Percentiles rank a stretch among this genome's conserved stretches.
phyloP scores from a whole-genome alignment of 129 eudicot genomes.

The Centrapalus pauciflorus region DNA sequence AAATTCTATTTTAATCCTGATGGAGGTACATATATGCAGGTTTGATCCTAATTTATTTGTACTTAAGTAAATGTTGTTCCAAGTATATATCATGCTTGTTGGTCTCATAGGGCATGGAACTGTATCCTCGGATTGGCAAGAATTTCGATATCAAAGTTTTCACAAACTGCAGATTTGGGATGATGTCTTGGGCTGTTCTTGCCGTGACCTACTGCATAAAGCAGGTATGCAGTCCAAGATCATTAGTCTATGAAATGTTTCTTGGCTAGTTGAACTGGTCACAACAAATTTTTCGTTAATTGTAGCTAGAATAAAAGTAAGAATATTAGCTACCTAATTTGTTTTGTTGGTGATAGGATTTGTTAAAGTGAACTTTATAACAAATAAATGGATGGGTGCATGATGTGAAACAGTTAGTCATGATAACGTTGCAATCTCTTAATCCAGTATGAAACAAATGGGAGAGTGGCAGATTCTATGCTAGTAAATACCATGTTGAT shows the following conservation, averaged over 20 bases:
- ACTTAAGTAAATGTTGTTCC: background rate
- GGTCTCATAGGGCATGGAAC: conserved; percentile 82
- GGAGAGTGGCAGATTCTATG: conserved; percentile 85
- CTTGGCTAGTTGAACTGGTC: background rate
- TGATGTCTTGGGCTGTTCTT: conserved; percentile 99
- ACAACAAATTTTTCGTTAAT: background rate
- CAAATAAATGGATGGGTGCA: background rate
- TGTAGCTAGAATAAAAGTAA: background rate
- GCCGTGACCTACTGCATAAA: conserved; percentile 96
- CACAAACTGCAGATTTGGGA: conserved; percentile 95
- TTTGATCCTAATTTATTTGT: background rate
- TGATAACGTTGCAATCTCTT: background rate
- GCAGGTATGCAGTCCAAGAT: conserved; percentile 52
- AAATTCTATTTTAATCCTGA: background rate
- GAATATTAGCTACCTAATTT: background rate
- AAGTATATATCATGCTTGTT: background rate
- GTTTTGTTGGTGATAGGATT: background rate
- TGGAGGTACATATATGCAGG: background rate
- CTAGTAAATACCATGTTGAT: conserved; percentile 71
- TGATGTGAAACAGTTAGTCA: background rate
- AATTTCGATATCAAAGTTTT: conserved; percentile 87
- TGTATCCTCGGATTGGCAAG: conserved; percentile 96
- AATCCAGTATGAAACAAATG: conserved; percentile 72
- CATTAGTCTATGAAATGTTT: background rate
- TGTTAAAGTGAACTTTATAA: background rate